phyloP scores from a whole-genome alignment of 441 rosid species.

The Rhodomyrtus psidioides region DNA sequence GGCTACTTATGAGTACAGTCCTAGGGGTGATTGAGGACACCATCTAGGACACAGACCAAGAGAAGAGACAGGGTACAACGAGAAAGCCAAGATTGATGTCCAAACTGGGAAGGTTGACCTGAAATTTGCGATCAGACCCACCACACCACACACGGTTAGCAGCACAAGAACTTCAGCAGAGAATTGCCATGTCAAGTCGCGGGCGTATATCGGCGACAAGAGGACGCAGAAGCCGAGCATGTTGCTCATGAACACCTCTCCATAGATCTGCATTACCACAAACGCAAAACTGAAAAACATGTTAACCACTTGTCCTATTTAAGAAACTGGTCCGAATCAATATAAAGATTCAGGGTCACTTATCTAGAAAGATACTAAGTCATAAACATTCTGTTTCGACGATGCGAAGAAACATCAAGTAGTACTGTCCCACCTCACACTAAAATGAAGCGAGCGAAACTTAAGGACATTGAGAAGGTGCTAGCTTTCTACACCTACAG shows the following conservation, averaged over 20 bases:
- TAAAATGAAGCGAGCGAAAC: not conserved
- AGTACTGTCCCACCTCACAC: not conserved
- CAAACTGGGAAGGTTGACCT: constrained; percentile 16
- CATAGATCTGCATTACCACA: constrained; percentile 20
- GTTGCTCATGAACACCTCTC: constrained; percentile 26
- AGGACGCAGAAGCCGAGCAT: constrained; percentile 9
- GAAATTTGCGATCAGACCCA: constrained; percentile 16
- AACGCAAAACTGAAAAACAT: not conserved
- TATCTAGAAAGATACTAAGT: not conserved
- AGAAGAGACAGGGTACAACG: constrained; percentile 22
- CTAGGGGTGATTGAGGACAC: constrained; percentile 2
- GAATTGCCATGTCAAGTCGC: constrained; percentile 22
- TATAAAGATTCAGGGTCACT: not conserved
- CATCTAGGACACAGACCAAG: constrained; percentile 17
- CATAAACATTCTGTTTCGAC: not conserved
- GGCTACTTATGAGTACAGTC: not conserved
- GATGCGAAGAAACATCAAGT: not conserved
- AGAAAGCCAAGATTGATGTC: constrained; percentile 23
- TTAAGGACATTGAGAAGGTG: not conserved
- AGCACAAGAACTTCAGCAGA: constrained; percentile 23
- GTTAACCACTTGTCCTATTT: not conserved
- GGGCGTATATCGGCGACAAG: constrained; percentile 13
- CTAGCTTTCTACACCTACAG: not conserved
- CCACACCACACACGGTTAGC: not conserved
- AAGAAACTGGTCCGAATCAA: not conserved